phyloP scores from a whole-genome alignment of 371 early-diverging fungal genomes.

The Rhizopus microsporus region DNA sequence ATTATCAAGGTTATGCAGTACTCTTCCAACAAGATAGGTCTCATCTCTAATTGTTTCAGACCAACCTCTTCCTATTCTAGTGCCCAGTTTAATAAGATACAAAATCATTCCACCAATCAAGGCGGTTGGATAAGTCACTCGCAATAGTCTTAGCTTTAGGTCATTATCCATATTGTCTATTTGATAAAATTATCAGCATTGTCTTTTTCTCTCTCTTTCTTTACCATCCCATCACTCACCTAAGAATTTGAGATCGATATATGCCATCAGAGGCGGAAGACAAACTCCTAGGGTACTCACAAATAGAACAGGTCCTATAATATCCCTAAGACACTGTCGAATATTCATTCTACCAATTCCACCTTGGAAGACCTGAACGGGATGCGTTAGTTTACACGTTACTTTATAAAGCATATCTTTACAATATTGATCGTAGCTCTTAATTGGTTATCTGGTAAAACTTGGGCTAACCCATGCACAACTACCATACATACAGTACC shows the following conservation, averaged over 20 bases:
- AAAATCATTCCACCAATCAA: slow-evolving; percentile 26
- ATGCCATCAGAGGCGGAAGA: slow-evolving; percentile 14
- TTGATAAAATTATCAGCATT: background rate
- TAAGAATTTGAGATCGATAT: slow-evolving; percentile 9
- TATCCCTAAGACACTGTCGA: background rate
- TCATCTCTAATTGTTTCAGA: slow-evolving; percentile 61
- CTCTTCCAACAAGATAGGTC: slow-evolving; percentile 63
- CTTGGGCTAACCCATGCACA: slow-evolving; percentile 27
- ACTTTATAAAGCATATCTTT: slow-evolving; percentile 10
- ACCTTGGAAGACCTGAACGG: slow-evolving; percentile 18
- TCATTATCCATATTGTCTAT: background rate
- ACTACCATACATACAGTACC: slow-evolving; percentile 47
- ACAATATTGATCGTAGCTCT: slow-evolving; percentile 32
- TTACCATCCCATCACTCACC: slow-evolving; percentile 6
- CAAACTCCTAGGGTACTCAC: slow-evolving; percentile 1
- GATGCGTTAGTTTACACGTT: background rate
- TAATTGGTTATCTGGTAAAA: slow-evolving; percentile 34
- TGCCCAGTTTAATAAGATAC: slow-evolving; percentile 30
- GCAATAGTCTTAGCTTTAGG: slow-evolving; percentile 24
- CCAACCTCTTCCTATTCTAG: slow-evolving; percentile 44
- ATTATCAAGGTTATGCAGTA: slow-evolving; percentile 62
- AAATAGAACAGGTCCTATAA: slow-evolving; percentile 10
- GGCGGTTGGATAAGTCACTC: slow-evolving; percentile 41
- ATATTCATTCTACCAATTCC: slow-evolving; percentile 26
- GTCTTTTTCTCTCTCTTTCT: background rate